Evolutionary conservation across 495 filamentous ascomycete species (phyloP).

Genomic region (Trichodelitschia bisporula): DNA sequence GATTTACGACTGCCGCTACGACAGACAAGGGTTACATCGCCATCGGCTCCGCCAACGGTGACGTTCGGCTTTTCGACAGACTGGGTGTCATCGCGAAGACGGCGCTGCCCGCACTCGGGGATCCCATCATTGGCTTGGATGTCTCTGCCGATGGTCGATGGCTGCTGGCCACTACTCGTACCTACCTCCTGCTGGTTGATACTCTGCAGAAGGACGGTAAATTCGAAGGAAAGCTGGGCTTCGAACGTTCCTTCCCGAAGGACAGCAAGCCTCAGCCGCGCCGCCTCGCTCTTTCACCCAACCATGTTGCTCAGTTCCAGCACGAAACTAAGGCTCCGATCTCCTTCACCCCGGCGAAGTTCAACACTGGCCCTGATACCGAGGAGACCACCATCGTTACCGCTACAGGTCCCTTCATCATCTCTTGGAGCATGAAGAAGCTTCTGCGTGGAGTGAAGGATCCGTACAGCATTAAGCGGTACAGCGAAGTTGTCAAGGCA

Average conservation of each 20-base stretch:
- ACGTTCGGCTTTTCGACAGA: conserved; percentile 89
- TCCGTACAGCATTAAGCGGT: conserved; percentile 89
- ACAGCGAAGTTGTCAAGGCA: conserved; percentile 86
- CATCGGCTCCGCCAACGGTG: conserved; percentile 90
- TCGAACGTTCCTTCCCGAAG: conserved; percentile 80
- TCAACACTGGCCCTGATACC: conserved; percentile 68
- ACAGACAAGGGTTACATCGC: conserved; percentile 93
- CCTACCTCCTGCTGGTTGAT: conserved; percentile 85
- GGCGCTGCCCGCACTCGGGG: conserved; percentile 81
- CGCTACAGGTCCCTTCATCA: conserved; percentile 89
- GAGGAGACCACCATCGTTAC: conserved; percentile 84
- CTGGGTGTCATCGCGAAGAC: conserved; percentile 96
- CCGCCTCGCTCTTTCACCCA: conserved; percentile 63
- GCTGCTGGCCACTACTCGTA: conserved; percentile 84
- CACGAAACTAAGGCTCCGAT: conserved; percentile 74
- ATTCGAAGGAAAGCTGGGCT: conserved; percentile 92
- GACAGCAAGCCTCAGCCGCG: conserved; percentile 84
- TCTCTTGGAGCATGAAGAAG: conserved; percentile 91
- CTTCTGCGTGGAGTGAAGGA: conserved; percentile 52
- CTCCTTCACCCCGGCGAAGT: conserved; percentile 71
- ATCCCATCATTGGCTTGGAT: conserved; percentile 84
- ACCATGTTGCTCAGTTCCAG: conserved; percentile 88
- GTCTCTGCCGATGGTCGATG: conserved; percentile 86
- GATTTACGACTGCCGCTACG: conserved; percentile 81
- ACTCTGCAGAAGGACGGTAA: conserved; percentile 76